Conservation (phyloP, 2,329 filamentous ascomycete species). For the Colletotrichum endophyticum region DNA sequence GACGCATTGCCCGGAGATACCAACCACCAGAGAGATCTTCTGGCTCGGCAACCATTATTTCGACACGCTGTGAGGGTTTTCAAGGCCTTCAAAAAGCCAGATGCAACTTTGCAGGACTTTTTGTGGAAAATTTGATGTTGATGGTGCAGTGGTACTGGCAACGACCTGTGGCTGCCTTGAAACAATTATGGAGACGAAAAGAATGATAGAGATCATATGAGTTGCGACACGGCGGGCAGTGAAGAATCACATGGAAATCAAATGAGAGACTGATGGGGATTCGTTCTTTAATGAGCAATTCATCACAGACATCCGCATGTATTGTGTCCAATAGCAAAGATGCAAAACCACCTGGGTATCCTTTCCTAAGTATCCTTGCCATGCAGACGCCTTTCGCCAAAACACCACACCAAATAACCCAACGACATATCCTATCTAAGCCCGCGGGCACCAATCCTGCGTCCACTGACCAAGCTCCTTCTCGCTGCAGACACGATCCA, state of each 20-base stretch:
- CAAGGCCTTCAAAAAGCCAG: rapidly evolving
- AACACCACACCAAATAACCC: neutral
- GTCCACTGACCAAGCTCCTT: neutral
- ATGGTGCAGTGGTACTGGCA: too few species aligned
- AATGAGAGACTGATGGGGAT: too few species aligned
- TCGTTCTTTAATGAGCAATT: neutral
- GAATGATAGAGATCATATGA: too few species aligned
- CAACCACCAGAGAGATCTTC: rapidly evolving
- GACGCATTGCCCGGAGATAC: rapidly evolving
- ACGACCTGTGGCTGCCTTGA: too few species aligned
- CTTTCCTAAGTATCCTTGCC: neutral
- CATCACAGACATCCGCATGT: rapidly evolving
- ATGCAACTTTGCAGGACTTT: neutral
- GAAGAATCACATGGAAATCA: too few species aligned
- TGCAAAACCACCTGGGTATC: neutral
- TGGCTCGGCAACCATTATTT: rapidly evolving
- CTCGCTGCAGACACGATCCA: neutral
- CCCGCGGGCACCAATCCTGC: neutral
- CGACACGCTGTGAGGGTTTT: neutral
- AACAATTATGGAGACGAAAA: too few species aligned
- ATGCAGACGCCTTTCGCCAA: neutral
- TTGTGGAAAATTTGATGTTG: neutral
- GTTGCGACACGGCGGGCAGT: too few species aligned
- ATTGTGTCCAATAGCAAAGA: neutral
- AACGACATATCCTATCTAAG: neutral